Conservation (phyloP, 495 filamentous ascomycete genomes). For the Podospora tetraspora region DNA sequence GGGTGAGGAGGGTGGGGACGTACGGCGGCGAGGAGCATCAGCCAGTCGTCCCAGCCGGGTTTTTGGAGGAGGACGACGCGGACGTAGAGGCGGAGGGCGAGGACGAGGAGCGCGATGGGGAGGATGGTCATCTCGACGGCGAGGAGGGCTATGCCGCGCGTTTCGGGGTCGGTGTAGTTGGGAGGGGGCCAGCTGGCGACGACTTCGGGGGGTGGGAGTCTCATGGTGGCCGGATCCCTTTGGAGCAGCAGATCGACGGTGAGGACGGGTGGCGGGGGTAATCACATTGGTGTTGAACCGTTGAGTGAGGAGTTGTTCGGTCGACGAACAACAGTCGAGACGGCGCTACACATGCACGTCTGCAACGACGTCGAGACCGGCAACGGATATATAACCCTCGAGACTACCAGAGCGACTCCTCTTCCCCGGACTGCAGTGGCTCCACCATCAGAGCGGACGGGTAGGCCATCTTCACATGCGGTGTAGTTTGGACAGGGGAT, state of each 20-base stretch:
- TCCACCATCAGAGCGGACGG: background rate
- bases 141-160: slow-evolving; percentile 38
- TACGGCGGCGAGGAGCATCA: slow-evolving; percentile 28
- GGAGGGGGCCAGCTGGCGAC: slow-evolving; percentile 49
- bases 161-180: slow-evolving; percentile 50
- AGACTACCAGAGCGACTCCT: background rate
- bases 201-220: slow-evolving; percentile 42
- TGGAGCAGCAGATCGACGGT: background rate
- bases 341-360: background rate
- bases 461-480: background rate
- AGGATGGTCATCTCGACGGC: slow-evolving; percentile 25
- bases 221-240: slow-evolving; percentile 28
- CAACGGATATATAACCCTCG: background rate
- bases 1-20: background rate
- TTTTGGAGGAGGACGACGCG: slow-evolving; percentile 14
- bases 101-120: slow-evolving; percentile 14
- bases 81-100: slow-evolving; percentile 26
- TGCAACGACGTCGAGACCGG: background rate
- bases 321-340: background rate
- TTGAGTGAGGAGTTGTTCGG: background rate
- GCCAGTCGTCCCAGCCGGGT: slow-evolving; percentile 26
- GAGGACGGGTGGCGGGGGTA: background rate
- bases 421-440: background rate
- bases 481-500: background rate
- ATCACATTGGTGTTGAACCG: background rate